Percentiles rank a stretch among this genome's conserved stretches.
Evolutionary conservation across 768 basidiomycete genomes (phyloP).

Genomic region (Phanerodontia chrysosporium): DNA sequence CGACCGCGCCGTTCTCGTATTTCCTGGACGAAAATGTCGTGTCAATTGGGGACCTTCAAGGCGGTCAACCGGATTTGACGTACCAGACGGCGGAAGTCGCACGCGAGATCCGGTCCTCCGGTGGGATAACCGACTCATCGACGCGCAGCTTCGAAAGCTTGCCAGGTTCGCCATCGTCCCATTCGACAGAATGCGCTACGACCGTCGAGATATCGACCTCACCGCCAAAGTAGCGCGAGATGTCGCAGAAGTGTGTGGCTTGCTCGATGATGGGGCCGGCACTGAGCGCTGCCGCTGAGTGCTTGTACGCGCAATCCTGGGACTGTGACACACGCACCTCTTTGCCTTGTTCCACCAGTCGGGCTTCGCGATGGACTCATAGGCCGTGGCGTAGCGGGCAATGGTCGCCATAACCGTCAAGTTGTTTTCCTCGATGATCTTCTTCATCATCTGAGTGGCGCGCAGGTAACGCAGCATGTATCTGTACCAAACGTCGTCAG

Average conservation of each 20-base stretch:
- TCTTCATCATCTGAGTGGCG: conserved; percentile 95
- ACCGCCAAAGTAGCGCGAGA: conserved; percentile 96
- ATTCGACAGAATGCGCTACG: conserved; percentile 84
- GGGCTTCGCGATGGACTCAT: conserved; percentile 71
- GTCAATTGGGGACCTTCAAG: neutral
- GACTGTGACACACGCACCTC: conserved; percentile 40
- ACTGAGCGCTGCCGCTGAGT: conserved; percentile 29
- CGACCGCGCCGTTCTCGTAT: conserved; percentile 92
- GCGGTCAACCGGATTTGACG: conserved; percentile 28
- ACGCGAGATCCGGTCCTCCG: conserved; percentile 90
- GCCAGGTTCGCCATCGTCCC: conserved; percentile 86
- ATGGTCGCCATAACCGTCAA: conserved; percentile 95
- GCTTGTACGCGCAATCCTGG: neutral
- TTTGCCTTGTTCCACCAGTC: conserved; percentile 95
- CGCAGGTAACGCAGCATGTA: conserved; percentile 94
- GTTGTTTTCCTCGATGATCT: conserved; percentile 90
- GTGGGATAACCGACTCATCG: conserved; percentile 80
- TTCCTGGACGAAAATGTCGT: conserved; percentile 52
- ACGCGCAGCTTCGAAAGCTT: conserved; percentile 73
- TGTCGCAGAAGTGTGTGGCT: conserved; percentile 96
- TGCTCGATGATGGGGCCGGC: conserved; percentile 85
- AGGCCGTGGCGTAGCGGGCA: conserved; percentile 90
- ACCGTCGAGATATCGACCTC: conserved; percentile 85
- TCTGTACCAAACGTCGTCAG: conserved; percentile 43
- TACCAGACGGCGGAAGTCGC: conserved; percentile 88